These are phyloP conservation scores for Sordaria brevicollis DNA, from an alignment of 495 filamentous ascomycete genomes.

Conservation along the genomic window DNA sequence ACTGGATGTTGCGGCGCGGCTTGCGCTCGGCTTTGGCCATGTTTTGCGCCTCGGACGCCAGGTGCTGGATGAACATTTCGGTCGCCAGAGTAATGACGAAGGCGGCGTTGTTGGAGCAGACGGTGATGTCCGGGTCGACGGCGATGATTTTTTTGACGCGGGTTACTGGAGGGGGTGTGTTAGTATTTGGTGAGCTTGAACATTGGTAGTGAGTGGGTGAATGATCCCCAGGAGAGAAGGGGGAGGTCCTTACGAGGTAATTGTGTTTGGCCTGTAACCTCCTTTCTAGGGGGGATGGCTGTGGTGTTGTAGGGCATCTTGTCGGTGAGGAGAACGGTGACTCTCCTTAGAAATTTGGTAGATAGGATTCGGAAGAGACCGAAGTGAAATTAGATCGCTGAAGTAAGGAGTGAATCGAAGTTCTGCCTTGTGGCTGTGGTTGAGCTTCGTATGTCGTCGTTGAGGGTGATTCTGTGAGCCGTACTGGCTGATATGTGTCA, in stretches of 20 bases:
- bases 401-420: neutral
- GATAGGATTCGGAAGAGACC: neutral
- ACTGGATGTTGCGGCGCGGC: constrained; percentile 87
- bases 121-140: constrained; percentile 71
- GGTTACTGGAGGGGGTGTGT: constrained; percentile 49
- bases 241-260: constrained; percentile 61
- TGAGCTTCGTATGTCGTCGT: neutral
- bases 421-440: neutral
- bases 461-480: neutral
- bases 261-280: constrained; percentile 73
- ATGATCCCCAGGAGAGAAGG: neutral
- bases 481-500: neutral
- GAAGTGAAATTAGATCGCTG: neutral
- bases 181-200: no score
- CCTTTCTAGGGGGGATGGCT: constrained; percentile 65
- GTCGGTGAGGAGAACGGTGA: neutral
- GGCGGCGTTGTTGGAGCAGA: constrained; percentile 87
- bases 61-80: constrained; percentile 95
- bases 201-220: neutral
- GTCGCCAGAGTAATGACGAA: constrained; percentile 90
- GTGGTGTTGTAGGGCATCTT: constrained; percentile 84
- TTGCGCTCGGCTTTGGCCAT: constrained; percentile 85
- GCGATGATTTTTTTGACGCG: constrained; percentile 89
- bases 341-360: neutral
- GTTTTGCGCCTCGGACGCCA: constrained; percentile 74